Conservation (phyloP, 495 filamentous ascomycete species). For the Astrothelium subdiscretum region DNA sequence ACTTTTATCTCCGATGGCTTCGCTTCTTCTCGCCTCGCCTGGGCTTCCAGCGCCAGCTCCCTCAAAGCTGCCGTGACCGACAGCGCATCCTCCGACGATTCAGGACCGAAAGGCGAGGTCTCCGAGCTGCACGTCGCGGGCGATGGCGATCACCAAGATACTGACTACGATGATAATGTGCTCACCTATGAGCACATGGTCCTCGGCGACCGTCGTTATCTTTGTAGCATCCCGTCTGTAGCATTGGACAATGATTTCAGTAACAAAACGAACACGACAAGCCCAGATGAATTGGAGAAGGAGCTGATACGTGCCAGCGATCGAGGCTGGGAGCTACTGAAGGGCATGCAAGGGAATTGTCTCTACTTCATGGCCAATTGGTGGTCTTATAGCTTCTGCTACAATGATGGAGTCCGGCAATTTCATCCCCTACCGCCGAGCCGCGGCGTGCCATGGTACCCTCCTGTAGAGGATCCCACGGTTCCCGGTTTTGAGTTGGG, state of each 20-base stretch:
- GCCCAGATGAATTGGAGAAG: conserved; percentile 57
- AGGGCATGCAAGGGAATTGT: conserved; percentile 75
- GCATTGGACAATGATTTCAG: conserved; percentile 42
- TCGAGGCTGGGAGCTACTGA: conserved; percentile 80
- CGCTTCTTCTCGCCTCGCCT: conserved; percentile 38
- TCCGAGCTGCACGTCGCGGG: background rate
- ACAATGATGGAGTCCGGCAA: conserved; percentile 75
- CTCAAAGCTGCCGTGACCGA: conserved; percentile 11
- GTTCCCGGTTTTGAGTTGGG: conserved; percentile 77
- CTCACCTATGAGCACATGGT: conserved; percentile 61
- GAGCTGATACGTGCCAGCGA: conserved; percentile 76
- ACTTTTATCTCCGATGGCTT: conserved; percentile 60
- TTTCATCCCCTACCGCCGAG: conserved; percentile 72
- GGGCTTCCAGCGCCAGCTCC: conserved; percentile 5
- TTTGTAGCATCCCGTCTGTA: conserved; percentile 76
- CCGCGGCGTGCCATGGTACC: conserved; percentile 53
- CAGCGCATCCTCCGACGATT: conserved; percentile 23
- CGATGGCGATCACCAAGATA: conserved; percentile 14
- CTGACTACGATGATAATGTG: conserved; percentile 19
- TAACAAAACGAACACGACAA: conserved; percentile 35
- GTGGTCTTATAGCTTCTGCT: conserved; percentile 98
- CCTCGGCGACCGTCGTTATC: conserved; percentile 55
- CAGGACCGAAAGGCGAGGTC: conserved; percentile 1
- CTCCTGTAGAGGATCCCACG: conserved; percentile 59
- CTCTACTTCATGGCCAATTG: conserved; percentile 86